phyloP scores from a whole-genome alignment of 805 yeast genomes.

The Candida nemodendra region DNA sequence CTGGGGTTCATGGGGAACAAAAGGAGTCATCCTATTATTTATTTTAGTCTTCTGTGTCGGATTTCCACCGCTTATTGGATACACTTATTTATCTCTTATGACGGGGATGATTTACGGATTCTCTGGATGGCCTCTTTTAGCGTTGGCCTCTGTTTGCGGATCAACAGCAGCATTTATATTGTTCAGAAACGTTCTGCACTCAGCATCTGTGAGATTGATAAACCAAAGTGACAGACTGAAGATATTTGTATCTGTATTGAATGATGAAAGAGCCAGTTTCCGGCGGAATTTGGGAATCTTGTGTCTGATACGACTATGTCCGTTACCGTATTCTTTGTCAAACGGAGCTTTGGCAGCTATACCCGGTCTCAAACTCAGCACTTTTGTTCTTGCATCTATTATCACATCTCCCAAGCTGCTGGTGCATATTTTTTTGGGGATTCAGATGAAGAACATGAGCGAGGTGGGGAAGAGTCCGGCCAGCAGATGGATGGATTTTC shows the following conservation, averaged over 20 bases:
- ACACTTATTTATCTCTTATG: conserved; percentile 61
- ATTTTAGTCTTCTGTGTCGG: conserved; percentile 60
- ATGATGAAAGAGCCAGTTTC: conserved; percentile 41
- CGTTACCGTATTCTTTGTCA: conserved; percentile 87
- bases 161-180: conserved; percentile 71
- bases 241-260: conserved; percentile 71
- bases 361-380: conserved; percentile 63
- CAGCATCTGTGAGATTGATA: conserved; percentile 60
- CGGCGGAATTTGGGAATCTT: conserved; percentile 65
- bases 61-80: conserved; percentile 91
- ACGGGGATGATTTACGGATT: conserved; percentile 85
- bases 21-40: conserved; percentile 42
- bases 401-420: conserved; percentile 80
- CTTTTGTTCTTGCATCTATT: conserved; percentile 68
- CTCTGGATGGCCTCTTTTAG: conserved; percentile 77
- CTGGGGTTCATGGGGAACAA: conserved; percentile 33
- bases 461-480: conserved; percentile 44
- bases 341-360: conserved; percentile 91
- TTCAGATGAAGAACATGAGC: conserved; percentile 68
- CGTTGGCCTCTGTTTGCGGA: conserved; percentile 68
- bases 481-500: conserved; percentile 57
- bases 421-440: conserved; percentile 76
- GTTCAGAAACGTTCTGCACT: conserved; percentile 57
- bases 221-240: conserved; percentile 61
- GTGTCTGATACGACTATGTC: conserved; percentile 77